phyloP scores from a whole-genome alignment of 768 basidiomycete genomes.

The Kwoniella newhampshirensis region DNA sequence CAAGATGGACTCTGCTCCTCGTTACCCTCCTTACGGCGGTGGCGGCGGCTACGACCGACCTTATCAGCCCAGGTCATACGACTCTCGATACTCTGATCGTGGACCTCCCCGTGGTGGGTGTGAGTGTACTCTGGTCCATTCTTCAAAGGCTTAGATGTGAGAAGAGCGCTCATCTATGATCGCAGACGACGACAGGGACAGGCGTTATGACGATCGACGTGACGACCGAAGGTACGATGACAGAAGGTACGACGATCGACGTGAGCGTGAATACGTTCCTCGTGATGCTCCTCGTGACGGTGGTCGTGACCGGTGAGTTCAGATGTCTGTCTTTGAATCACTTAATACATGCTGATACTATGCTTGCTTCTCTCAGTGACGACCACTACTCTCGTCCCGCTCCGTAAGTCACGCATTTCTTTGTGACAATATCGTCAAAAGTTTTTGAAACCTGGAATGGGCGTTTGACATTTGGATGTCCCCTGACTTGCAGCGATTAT shows the following conservation, averaged over 20 bases:
- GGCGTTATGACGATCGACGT: constrained; percentile 55
- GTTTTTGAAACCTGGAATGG: constrained; percentile 4
- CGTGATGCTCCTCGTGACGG: constrained; percentile 19
- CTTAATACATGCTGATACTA: background rate
- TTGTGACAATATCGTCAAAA: constrained; percentile 13
- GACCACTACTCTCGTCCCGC: constrained; percentile 5
- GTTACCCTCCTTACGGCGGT: constrained; percentile 54
- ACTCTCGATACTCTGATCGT: constrained; percentile 75
- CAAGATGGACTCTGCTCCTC: constrained; percentile 68
- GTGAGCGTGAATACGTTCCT: constrained; percentile 17
- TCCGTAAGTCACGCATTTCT: constrained; percentile 10
- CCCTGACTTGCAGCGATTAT: constrained; percentile 16
- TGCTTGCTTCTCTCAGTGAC: background rate
- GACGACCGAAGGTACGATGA: constrained; percentile 33
- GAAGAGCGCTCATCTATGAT: constrained; percentile 1
- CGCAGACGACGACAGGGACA: constrained; percentile 55
- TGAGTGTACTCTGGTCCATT: constrained; percentile 53
- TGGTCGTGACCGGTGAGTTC: constrained; percentile 5
- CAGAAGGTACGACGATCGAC: constrained; percentile 58
- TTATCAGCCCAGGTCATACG: constrained; percentile 89
- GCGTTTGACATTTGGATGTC: constrained; percentile 9
- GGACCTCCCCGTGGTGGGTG: constrained; percentile 54
- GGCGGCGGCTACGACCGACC: constrained; percentile 62
- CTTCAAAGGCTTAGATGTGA: background rate
- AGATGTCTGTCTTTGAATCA: background rate